Base-by-base conservation (phyloP, 1,139 yeast species). In the Sugiyamaella paludigena region DNA sequence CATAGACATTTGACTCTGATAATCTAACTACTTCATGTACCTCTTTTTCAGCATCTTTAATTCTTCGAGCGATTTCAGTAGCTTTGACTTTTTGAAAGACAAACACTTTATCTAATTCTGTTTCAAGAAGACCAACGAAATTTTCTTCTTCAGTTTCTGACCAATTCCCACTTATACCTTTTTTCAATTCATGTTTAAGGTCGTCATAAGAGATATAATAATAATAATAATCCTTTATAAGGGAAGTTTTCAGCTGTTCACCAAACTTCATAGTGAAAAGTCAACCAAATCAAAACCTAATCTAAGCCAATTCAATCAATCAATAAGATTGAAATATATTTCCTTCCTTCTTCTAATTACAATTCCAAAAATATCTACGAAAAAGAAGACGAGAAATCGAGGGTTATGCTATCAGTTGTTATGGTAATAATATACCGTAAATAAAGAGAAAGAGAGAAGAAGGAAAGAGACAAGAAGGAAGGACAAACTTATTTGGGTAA, bases 191-290 rank as follows among this genome's bases (percentile, higher is more conserved):
- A 59, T 84, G 81, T 69, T 91, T 91, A 66, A 91, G 77, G 65
- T 88, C 96, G 71, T 89, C 96, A 62, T 91, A 91, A 44, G 89
- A 77, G 58, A 91, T 84, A 67, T 91, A 91, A 71, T 91, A 91
- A 73, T 84, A 89, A 58, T 86, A 81, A 70, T 89, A 91, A 70
- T 88, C 95, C 59, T 66, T 68, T 55, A 71, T 71, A 40, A 71
- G 66, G 48, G 73, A 67, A 45, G 69, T 61, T 57, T 70, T 69
- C 31, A 71, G 65, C 58, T 71, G 75, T 55, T 70, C 73, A 26
- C 75, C 75, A 48, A 71, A 71, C 62, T 70, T 71, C 75, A 71
- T 71, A n/a, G 12, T 32, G 38, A 16, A 29, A n/a, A n/a, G n/a
- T n/a, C n/a, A n/a, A n/a, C n/a, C n/a, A n/a, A n/a, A n/a, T n/a